Evolutionary conservation across 306 rosid genomes (phyloP), one percentile per base, ranked within the genome.

Genomic region (Gillenia trifoliata): DNA sequence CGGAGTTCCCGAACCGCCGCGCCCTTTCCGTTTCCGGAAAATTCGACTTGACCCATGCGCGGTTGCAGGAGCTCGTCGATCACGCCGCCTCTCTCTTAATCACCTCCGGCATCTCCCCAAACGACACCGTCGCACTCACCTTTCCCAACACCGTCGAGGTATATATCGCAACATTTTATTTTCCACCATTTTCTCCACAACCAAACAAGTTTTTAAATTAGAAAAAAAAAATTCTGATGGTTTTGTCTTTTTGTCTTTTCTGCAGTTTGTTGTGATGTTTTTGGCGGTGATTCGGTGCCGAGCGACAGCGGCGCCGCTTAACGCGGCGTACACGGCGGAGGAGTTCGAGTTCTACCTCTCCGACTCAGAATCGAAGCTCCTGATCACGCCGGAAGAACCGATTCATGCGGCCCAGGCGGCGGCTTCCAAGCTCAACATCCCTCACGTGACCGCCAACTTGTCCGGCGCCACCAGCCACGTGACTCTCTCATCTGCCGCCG

Each of bases 301-400:
- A 50, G 97, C 96, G 11, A 90, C 92, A 11, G 97, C 95, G 1
- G 98, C 97, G 59, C 98, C 98, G 28, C 70, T 94, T 0, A 94
- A 94, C 70, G n/a, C 87, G 5, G 96, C 96, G 4, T 94, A 91
- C 82, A 93, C 97, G 19, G 74, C 85, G 0, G 97, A 93, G 34
- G 98, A 93, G 70, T 93, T 93, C 71, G 94, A 93, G 79, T 91
- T 93, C 70, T 91, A 89, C 62, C 54, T 93, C 25, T 81, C 89
- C 0, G 98, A 94, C 64, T 91, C 96, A 5, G 94, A 89, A 52
- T 89, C 98, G 8, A 94, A 87, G 85, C 85, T 94, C 19, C 82
- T 94, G 4, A n/a, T 94, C 22, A 91, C 94, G 6, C 70, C 91
- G 0, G 30, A 64, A 20, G 84, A 83, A 66, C 93, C 96, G 26